phyloP scores from a whole-genome alignment of 768 basidiomycete species.

The Coprinellus micaceus region DNA sequence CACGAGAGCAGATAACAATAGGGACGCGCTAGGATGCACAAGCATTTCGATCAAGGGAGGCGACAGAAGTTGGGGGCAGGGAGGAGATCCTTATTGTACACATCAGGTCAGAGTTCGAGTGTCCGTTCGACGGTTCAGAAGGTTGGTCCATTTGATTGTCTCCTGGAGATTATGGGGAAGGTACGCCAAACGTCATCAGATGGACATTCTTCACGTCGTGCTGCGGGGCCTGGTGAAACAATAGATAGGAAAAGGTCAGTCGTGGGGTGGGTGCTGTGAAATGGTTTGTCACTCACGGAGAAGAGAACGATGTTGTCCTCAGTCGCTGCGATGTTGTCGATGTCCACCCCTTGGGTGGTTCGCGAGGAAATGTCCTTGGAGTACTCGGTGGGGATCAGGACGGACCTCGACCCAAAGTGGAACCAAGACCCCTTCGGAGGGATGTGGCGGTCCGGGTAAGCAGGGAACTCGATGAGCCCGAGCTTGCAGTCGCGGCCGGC shows the following conservation, averaged over 20 bases:
- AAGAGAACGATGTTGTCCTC: conserved; percentile 61
- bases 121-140: background rate
- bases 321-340: conserved; percentile 51
- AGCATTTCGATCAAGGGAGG: conserved; percentile 1
- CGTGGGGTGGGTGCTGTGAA: background rate
- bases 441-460: conserved; percentile 31
- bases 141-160: background rate
- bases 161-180: background rate
- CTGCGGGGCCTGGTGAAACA: conserved; percentile 31
- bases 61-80: background rate
- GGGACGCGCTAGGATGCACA: conserved; percentile 1
- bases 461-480: conserved; percentile 43
- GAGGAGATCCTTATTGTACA: background rate
- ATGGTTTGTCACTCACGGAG: conserved; percentile 35
- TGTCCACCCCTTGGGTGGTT: conserved; percentile 41
- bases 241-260: conserved; percentile 2
- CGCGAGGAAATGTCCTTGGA: conserved; percentile 40
- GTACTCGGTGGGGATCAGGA: conserved; percentile 39
- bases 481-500: conserved; percentile 27
- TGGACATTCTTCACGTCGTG: conserved; percentile 39
- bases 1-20: conserved; percentile 1
- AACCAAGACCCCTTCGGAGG: conserved; percentile 32
- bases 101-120: background rate
- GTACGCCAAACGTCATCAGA: conserved; percentile 44
- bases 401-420: conserved; percentile 36